Conservation (phyloP, 2,329 filamentous ascomycete species). For the Clonostachys rhizophaga region DNA sequence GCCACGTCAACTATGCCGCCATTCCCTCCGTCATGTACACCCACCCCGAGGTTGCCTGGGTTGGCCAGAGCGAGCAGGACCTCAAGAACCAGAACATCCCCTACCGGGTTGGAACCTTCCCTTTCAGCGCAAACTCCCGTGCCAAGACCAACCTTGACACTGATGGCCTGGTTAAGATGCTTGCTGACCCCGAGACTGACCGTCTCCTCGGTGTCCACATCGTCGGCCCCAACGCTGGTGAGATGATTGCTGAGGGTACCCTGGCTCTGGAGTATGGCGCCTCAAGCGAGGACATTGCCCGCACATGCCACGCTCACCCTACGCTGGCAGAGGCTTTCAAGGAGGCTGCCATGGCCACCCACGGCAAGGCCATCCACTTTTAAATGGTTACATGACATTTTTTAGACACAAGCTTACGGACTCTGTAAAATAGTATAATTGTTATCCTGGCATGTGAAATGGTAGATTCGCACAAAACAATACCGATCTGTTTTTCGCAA, state of each 20-base stretch:
- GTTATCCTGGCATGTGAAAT: too few species aligned
- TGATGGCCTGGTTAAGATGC: conserved; percentile 95
- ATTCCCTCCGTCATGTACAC: conserved; percentile 99
- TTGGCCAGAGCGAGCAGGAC: conserved; percentile 95
- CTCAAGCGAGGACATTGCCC: conserved; percentile 87
- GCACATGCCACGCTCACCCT: conserved; percentile 95
- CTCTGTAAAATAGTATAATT: too few species aligned
- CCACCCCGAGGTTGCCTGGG: conserved; percentile 97
- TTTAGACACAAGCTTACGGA: too few species aligned
- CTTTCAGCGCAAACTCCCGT: conserved; percentile 96
- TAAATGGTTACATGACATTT: conserved; percentile 34
- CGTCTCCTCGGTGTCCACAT: conserved; percentile 95
- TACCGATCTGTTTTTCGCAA: too few species aligned
- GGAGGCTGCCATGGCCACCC: conserved; percentile 97
- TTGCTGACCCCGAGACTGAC: conserved; percentile 94
- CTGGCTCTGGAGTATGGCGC: conserved; percentile 95
- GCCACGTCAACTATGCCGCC: conserved; percentile 97
- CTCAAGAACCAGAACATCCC: conserved; percentile 85
- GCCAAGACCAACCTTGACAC: conserved; percentile 98
- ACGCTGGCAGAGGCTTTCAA: conserved; percentile 98
- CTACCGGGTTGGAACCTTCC: conserved; percentile 92
- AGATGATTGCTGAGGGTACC: conserved; percentile 98
- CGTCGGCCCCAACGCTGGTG: conserved; percentile 89
- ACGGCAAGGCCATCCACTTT: conserved; percentile 93
- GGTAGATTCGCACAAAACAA: too few species aligned